These are phyloP conservation scores for Leptoxyphium fumago DNA, from an alignment of 2,329 filamentous ascomycete genomes.

Conservation along the genomic window DNA sequence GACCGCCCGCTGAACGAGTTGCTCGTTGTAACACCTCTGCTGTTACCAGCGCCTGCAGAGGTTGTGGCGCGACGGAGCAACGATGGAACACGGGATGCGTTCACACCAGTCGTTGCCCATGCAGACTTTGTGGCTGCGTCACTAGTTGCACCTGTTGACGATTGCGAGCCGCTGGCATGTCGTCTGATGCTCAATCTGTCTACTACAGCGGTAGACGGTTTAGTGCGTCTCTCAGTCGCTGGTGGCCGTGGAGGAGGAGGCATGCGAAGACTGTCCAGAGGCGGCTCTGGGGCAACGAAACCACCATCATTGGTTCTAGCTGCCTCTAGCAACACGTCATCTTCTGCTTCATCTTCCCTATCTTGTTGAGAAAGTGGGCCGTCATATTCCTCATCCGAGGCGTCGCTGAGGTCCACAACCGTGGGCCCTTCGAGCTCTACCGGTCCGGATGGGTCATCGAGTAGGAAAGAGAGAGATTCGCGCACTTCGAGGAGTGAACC, in stretches of 20 bases:
- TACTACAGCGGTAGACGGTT: constrained; percentile 35
- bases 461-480: constrained; percentile 66
- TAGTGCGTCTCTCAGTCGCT: constrained; percentile 21
- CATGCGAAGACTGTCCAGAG: constrained; percentile 1
- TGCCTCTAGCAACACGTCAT: constrained; percentile 27
- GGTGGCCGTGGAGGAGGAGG: constrained; percentile 25
- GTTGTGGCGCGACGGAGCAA: constrained; percentile 62
- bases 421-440: constrained; percentile 9
- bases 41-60: constrained; percentile 8
- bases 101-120: constrained; percentile 25
- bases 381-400: constrained; percentile 26
- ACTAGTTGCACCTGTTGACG: constrained; percentile 3
- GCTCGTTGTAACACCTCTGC: constrained; percentile 25
- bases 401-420: constrained; percentile 39
- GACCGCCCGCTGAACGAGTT: neutral
- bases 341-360: constrained; percentile 35
- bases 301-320: constrained; percentile 18
- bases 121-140: constrained; percentile 11
- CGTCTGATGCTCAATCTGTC: constrained; percentile 58
- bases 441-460: constrained; percentile 43
- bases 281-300: constrained; percentile 16
- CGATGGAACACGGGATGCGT: constrained; percentile 40
- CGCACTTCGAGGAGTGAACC: constrained; percentile 66
- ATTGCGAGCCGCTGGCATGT: constrained; percentile 10
- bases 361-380: constrained; percentile 13